Base-by-base conservation (phyloP, 331 rosid species). In the Malus hybrid region DNA sequence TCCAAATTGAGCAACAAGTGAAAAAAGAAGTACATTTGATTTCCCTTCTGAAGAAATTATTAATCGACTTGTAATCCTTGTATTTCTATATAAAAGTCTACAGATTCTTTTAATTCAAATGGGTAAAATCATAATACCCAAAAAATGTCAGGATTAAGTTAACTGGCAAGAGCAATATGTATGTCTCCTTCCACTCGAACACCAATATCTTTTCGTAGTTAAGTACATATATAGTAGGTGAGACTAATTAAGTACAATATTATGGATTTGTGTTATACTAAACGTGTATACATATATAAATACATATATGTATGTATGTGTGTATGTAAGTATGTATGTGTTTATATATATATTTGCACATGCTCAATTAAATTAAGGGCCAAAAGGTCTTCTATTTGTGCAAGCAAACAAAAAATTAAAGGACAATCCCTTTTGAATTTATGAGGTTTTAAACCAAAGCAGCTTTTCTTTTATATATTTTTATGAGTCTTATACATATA, bases 391-490 rank as follows among this genome's bases (percentile, higher is more conserved):
- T 34, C 73, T 12, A 39, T 32, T 56, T 80, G 46, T 55, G 56
- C 72, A 75, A 80, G 77, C 77, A 28, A 75, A 70, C 36, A 75
- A 3, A 70, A 70, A 80, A 53, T 63, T n/a, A 70, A 70, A 24
- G 68, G 64, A 14, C 36, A 66, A 5, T 16, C 68, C 75, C 73
- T 39, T 36, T 75, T 63, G 33, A 39, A 30, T 53, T 80, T 62
- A 80, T 63, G 80, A 62, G 70, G 55, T 42, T 75, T 63, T 75
- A 64, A 75, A 60, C 42, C 26, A 32, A 55, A 75, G 11, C 22
- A 46, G 18, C 29, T n/a, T 29, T 8, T n/a, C 66, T 70, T 63
- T 28, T 52, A 70, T 30, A 9, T 11, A 16, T 67, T 19, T 39
- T 55, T 76, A 58, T 68, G 33, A 75, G 18, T 24, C 53, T n/a